Conservation (phyloP, 768 basidiomycete genomes). For the Mycena polygramma region DNA sequence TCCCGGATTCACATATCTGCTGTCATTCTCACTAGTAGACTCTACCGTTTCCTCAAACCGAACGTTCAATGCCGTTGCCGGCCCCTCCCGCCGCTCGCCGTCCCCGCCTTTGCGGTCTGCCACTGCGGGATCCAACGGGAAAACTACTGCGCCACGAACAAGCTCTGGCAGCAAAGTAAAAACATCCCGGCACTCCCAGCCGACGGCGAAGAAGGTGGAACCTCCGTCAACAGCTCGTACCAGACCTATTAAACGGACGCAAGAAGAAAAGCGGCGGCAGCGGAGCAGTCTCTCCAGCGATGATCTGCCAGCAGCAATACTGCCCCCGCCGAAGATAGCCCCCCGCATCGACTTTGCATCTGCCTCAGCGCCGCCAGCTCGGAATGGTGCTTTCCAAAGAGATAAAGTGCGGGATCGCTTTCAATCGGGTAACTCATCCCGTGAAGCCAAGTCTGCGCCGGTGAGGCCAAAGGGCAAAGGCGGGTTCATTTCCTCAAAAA, state of each 20-base stretch:
- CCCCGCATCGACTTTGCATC: constrained; percentile 9
- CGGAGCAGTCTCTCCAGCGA: constrained; percentile 17
- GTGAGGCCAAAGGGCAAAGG: constrained; percentile 10
- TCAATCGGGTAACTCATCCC: not conserved
- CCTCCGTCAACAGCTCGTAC: constrained; percentile 14
- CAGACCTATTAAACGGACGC: constrained; percentile 23
- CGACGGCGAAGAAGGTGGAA: not conserved
- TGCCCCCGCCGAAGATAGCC: not conserved
- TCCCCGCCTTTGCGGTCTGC: constrained; percentile 3
- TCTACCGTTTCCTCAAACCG: not conserved
- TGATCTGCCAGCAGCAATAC: not conserved
- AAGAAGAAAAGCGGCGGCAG: constrained; percentile 25
- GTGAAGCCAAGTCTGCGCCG: constrained; percentile 20
- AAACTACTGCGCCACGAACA: not conserved
- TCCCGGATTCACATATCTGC: not conserved
- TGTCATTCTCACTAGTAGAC: not conserved
- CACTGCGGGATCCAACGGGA: constrained; percentile 1
- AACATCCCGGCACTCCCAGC: constrained; percentile 1
- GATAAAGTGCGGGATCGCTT: constrained; percentile 14
- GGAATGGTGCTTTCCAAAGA: constrained; percentile 10
- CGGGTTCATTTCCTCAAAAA: not conserved
- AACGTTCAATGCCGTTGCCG: constrained; percentile 15
- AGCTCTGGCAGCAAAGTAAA: constrained; percentile 10
- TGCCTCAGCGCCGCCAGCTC: constrained; percentile 27
- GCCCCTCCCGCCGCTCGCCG: constrained; percentile 1